phyloP scores from a whole-genome alignment of 2,329 filamentous ascomycete species.

The Alternaria sp. region DNA sequence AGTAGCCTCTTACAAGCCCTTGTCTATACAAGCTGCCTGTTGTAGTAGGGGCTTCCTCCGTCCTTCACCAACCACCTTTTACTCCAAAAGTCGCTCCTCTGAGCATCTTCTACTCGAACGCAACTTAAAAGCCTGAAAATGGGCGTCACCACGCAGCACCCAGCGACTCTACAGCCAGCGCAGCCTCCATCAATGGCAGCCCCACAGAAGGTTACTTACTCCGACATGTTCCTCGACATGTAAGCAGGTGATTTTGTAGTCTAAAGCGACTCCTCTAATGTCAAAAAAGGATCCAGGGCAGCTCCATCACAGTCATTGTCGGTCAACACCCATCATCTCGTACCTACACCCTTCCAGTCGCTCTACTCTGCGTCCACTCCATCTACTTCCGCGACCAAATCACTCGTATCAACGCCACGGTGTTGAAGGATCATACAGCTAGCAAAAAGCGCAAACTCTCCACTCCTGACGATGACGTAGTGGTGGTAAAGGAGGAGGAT shows the following conservation, averaged over 20 bases:
- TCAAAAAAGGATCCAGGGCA: conserved; percentile 14
- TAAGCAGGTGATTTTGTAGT: not conserved
- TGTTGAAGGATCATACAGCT: not conserved
- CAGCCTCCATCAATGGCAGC: not conserved
- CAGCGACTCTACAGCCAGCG: not conserved
- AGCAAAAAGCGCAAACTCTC: conserved; percentile 21
- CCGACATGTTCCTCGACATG: conserved; percentile 11
- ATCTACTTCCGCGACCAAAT: conserved; percentile 13
- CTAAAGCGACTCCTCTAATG: not conserved
- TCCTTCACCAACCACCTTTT: not conserved
- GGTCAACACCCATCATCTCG: not conserved
- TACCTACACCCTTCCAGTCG: conserved; percentile 12
- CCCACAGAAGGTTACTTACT: not conserved
- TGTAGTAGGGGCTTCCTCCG: not conserved
- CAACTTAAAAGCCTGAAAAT: not conserved
- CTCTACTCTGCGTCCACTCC: conserved; percentile 16
- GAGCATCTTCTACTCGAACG: fast-evolving
- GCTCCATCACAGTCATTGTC: conserved; percentile 6
- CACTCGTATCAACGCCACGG: not conserved
- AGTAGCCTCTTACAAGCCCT: not conserved
- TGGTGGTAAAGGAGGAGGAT: not conserved
- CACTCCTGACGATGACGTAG: not conserved
- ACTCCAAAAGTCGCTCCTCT: not conserved
- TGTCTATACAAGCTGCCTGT: not conserved
- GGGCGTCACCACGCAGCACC: not conserved